A percentile compares a stretch with the other conserved stretches of the same genome.
These are phyloP conservation scores for Aphanomyces euteiches DNA, from an alignment of 352 stramenopile species.

Conservation along the genomic window DNA sequence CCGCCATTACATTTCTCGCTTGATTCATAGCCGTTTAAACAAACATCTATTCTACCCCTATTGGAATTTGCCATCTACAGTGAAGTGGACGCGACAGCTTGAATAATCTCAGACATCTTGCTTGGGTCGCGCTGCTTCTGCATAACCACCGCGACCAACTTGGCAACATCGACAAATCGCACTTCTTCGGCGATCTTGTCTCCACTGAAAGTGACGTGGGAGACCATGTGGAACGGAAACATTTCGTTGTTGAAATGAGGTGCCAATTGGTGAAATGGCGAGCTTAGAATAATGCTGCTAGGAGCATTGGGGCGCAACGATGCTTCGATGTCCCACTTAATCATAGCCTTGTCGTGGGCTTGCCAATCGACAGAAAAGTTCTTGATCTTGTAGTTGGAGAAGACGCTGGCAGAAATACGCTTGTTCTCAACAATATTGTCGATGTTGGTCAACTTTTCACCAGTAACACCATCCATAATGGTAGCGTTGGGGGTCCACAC, in stretches of 20 bases:
- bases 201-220: conserved; percentile 76
- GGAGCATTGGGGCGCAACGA: conserved; percentile 47
- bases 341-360: conserved; percentile 64
- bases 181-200: conserved; percentile 76
- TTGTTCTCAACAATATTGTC: conserved; percentile 64
- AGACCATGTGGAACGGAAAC: conserved; percentile 68
- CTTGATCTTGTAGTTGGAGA: conserved; percentile 77
- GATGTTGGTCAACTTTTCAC: conserved; percentile 47
- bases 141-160: conserved; percentile 23
- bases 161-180: conserved; percentile 36
- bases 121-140: conserved; percentile 23
- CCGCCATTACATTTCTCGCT: background rate
- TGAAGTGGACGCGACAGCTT: conserved; percentile 25
- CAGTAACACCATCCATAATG: conserved; percentile 59
- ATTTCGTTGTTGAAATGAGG: conserved; percentile 50
- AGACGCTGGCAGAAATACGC: conserved; percentile 51
- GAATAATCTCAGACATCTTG: conserved; percentile 23
- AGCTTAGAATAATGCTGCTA: conserved; percentile 54
- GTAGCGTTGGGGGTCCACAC: conserved; percentile 67
- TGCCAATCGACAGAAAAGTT: conserved; percentile 81
- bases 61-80: conserved; percentile 4
- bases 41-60: conserved; percentile 9
- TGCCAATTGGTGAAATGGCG: conserved; percentile 60
- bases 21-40: conserved; percentile 13
- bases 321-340: conserved; percentile 71